phyloP scores from a whole-genome alignment of 805 yeast genomes.

The Ogataea populi-albae region DNA sequence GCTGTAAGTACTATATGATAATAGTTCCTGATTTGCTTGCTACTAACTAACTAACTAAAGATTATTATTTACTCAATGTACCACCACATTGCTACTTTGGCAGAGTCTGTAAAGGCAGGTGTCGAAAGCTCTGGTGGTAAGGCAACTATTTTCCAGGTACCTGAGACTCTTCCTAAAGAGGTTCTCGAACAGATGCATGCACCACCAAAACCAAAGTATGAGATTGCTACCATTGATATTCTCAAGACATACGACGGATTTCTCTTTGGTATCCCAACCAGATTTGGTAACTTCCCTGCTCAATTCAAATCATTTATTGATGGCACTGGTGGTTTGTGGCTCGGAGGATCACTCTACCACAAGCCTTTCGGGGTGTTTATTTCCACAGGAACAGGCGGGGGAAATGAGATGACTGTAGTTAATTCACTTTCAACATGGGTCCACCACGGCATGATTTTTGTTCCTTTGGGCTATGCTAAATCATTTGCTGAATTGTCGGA shows the following conservation, averaged over 20 bases:
- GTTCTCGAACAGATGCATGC: conserved; percentile 65
- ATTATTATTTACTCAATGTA: conserved; percentile 78
- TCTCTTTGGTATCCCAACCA: conserved; percentile 76
- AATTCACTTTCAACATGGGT: conserved; percentile 55
- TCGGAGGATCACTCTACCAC: conserved; percentile 62
- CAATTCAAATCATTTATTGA: conserved; percentile 80
- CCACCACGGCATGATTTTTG: conserved; percentile 75
- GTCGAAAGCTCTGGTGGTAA: conserved; percentile 64
- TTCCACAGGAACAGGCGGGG: conserved; percentile 71
- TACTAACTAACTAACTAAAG: conserved; percentile 7
- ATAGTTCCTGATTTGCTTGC: too few relatives aligned
- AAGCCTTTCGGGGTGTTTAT: conserved; percentile 73
- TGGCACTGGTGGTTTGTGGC: conserved; percentile 75
- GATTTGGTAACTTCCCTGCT: conserved; percentile 73
- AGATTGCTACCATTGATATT: conserved; percentile 55
- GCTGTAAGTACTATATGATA: conserved; percentile 22
- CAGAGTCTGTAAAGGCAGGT: conserved; percentile 68
- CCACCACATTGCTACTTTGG: conserved; percentile 71
- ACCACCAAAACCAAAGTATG: conserved; percentile 54
- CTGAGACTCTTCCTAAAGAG: conserved; percentile 69
- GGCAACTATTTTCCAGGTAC: conserved; percentile 74
- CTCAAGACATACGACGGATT: conserved; percentile 67
- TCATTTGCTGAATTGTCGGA: conserved; percentile 54
- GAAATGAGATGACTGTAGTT: conserved; percentile 70
- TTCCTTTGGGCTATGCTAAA: conserved; percentile 72